These are phyloP conservation scores for Rutstroemia sp. DNA, from an alignment of 2,329 filamentous ascomycete genomes.

Conservation along the genomic window DNA sequence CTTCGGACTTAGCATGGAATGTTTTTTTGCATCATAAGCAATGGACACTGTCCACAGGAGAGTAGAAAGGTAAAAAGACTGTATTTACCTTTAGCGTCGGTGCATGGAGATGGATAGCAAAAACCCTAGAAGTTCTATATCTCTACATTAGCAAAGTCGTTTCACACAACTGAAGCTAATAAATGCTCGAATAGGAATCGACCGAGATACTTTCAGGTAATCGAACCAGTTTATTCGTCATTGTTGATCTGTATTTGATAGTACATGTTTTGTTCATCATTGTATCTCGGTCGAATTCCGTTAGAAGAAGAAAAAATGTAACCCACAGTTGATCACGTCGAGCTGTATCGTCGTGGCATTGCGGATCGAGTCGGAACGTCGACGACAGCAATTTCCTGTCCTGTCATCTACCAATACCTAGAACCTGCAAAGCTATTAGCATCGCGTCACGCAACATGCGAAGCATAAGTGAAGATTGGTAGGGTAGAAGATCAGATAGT, in stretches of 20 bases:
- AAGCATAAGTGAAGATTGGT: neutral
- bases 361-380: neutral
- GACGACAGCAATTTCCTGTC: neutral
- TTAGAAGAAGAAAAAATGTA: neutral
- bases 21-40: conserved; percentile 57
- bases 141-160: neutral
- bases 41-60: neutral
- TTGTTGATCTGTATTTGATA: conserved; percentile 38
- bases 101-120: neutral
- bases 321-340: conserved; percentile 21
- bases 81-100: conserved; percentile 2
- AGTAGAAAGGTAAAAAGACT: neutral
- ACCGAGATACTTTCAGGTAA: conserved; percentile 27
- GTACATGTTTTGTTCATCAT: conserved; percentile 38
- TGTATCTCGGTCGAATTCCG: conserved; percentile 15
- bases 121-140: conserved; percentile 1
- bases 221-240: conserved; percentile 33
- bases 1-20: conserved; percentile 75
- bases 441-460: neutral
- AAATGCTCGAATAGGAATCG: conserved; percentile 1
- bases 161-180: neutral
- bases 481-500: conserved; percentile 36
- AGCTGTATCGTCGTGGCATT: neutral
- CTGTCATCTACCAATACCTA: neutral
- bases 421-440: conserved; percentile 15